These are phyloP conservation scores for Candida buenavistaensis DNA, from an alignment of 1,139 yeast genomes.

Conservation along the genomic window DNA sequence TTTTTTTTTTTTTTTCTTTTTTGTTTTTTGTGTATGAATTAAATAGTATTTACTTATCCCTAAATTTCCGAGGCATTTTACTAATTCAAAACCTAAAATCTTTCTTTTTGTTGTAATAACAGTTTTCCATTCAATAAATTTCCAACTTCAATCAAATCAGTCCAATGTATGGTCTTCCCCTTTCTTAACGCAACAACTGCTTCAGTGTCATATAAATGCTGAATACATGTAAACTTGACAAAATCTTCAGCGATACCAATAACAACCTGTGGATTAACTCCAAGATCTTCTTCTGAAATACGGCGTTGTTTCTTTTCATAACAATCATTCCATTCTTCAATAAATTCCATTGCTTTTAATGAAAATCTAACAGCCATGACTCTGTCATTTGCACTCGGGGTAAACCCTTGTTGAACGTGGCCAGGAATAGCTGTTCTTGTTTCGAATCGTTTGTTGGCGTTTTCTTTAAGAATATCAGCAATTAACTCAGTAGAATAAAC, in stretches of 20 bases:
- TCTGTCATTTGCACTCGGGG: constrained; percentile 80
- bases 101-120: constrained; percentile 38
- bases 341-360: constrained; percentile 66
- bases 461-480: constrained; percentile 67
- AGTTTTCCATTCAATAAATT: constrained; percentile 72
- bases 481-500: constrained; percentile 67
- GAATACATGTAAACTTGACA: constrained; percentile 55
- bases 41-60: too few relatives aligned
- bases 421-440: constrained; percentile 81
- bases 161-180: constrained; percentile 71
- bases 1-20: too few relatives aligned
- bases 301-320: constrained; percentile 8
- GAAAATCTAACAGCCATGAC: constrained; percentile 71
- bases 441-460: constrained; percentile 66
- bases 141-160: constrained; percentile 53
- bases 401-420: constrained; percentile 80
- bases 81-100: constrained; percentile 4
- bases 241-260: constrained; percentile 70
- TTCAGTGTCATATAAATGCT: constrained; percentile 55
- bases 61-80: too few relatives aligned
- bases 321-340: constrained; percentile 45
- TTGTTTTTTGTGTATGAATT: too few relatives aligned
- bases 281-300: constrained; percentile 12
- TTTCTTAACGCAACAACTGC: constrained; percentile 63
- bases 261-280: constrained; percentile 48